These are phyloP conservation scores for Aureoboletus auriporus DNA, from an alignment of 768 basidiomycete species.

Conservation along the genomic window DNA sequence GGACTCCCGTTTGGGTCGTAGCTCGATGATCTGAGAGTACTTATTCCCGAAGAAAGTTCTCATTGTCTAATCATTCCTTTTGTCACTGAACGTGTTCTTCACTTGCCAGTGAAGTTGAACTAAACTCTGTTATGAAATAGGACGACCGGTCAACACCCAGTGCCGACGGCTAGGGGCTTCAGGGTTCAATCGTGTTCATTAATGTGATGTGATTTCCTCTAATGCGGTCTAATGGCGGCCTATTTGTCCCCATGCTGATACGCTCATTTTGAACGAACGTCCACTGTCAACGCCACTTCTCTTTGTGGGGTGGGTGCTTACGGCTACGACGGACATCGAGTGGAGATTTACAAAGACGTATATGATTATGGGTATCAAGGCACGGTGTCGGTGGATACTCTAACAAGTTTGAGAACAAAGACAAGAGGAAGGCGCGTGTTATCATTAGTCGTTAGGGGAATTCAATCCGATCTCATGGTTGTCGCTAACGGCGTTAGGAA, in stretches of 20 bases:
- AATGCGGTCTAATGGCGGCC: constrained; percentile 13
- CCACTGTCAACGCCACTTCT: constrained; percentile 10
- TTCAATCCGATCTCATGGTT: constrained; percentile 21
- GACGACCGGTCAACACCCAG: constrained; percentile 13
- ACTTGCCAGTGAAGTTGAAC: background rate
- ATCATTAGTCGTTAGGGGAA: constrained; percentile 13
- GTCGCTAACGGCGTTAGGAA: constrained; percentile 25
- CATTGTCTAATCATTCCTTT: constrained; percentile 7
- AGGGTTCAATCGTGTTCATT: constrained; percentile 9
- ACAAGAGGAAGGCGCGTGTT: constrained; percentile 1
- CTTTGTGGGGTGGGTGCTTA: constrained; percentile 9
- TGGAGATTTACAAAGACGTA: constrained; percentile 20
- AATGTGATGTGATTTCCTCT: constrained; percentile 12
- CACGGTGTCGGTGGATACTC: constrained; percentile 16
- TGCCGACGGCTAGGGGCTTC: constrained; percentile 20
- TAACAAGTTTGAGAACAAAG: too few relatives aligned
- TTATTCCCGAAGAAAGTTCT: constrained; percentile 10
- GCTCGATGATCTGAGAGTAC: background rate
- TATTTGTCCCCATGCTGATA: constrained; percentile 14
- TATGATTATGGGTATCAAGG: constrained; percentile 17
- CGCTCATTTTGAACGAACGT: constrained; percentile 16
- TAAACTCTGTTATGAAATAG: constrained; percentile 2
- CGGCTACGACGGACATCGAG: constrained; percentile 27
- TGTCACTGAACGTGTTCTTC: constrained; percentile 5
- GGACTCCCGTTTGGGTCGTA: too few relatives aligned